Conservation (phyloP, 345 rosid species). For the Syzygium aromaticum region DNA sequence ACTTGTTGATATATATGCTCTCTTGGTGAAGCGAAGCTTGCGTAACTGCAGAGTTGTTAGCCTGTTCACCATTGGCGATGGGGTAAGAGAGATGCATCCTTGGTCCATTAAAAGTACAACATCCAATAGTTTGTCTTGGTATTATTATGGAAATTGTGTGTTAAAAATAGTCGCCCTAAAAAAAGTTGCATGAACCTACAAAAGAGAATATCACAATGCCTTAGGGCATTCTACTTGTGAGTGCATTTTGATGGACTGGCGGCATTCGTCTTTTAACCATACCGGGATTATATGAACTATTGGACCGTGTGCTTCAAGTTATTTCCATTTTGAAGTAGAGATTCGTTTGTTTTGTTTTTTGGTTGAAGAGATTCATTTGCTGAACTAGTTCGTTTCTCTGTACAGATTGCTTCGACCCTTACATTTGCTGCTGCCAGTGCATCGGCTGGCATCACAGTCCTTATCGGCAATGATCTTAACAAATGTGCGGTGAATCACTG, state of each 20-base stretch:
- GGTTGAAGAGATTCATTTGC: background rate
- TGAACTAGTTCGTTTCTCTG: background rate
- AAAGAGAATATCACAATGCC: background rate
- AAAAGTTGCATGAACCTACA: background rate
- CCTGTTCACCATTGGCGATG: slow-evolving; percentile 68
- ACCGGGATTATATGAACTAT: background rate
- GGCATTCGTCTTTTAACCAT: background rate
- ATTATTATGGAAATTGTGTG: background rate
- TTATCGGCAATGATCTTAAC: slow-evolving; percentile 42
- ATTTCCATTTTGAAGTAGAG: background rate
- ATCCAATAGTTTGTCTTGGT: background rate
- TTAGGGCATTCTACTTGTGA: background rate
- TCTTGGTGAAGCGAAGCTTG: slow-evolving; percentile 60
- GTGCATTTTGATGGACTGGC: background rate
- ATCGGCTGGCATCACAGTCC: slow-evolving; percentile 70
- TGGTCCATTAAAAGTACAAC: background rate
- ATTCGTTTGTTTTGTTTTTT: background rate
- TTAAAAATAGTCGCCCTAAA: background rate
- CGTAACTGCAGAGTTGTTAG: slow-evolving; percentile 30
- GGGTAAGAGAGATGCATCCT: slow-evolving; percentile 35
- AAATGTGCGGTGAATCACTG: slow-evolving; percentile 46
- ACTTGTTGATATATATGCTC: slow-evolving; percentile 50
- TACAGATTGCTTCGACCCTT: slow-evolving; percentile 64
- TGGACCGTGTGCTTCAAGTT: background rate
- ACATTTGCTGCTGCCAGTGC: slow-evolving; percentile 75